phyloP scores from a whole-genome alignment of 1,284 basidiomycete genomes.

The Coriolopsis trogii region DNA sequence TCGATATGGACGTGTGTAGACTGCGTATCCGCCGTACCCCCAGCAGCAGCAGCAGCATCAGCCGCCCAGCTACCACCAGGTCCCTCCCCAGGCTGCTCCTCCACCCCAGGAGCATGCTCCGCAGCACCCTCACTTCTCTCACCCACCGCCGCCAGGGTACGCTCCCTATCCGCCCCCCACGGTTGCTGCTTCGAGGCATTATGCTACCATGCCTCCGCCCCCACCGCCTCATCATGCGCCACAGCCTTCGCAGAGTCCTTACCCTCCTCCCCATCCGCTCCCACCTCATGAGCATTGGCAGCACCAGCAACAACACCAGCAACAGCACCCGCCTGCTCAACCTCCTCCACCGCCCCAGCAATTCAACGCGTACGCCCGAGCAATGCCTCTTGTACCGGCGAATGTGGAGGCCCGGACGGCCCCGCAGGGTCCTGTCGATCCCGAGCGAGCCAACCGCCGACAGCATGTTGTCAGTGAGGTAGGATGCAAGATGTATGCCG shows the following conservation, averaged over 20 bases:
- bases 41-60: slow-evolving; percentile 33
- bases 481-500: slow-evolving; percentile 7
- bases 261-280: slow-evolving; percentile 29
- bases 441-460: slow-evolving; percentile 24
- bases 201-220: slow-evolving; percentile 28
- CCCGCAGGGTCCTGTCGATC: slow-evolving; percentile 18
- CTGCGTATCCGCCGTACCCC: slow-evolving; percentile 32
- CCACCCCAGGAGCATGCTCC: slow-evolving; percentile 30
- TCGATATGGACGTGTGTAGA: slow-evolving; percentile 22
- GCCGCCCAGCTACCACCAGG: slow-evolving; percentile 29
- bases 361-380: slow-evolving; percentile 28
- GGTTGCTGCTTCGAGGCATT: slow-evolving; percentile 28
- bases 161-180: slow-evolving; percentile 28
- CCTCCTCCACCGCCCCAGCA: slow-evolving; percentile 23
- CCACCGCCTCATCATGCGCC: slow-evolving; percentile 33
- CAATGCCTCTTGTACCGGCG: slow-evolving; percentile 38
- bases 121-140: slow-evolving; percentile 29
- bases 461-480: slow-evolving; percentile 30
- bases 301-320: slow-evolving; percentile 27
- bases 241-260: slow-evolving; percentile 30
- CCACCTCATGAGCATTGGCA: slow-evolving; percentile 40
- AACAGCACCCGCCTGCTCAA: slow-evolving; percentile 13
- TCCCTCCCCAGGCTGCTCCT: slow-evolving; percentile 23
- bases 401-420: slow-evolving; percentile 35
- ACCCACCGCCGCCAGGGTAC: slow-evolving; percentile 26